phyloP scores from a whole-genome alignment of 2,329 filamentous ascomycete genomes.

The Penicillium sp. region DNA sequence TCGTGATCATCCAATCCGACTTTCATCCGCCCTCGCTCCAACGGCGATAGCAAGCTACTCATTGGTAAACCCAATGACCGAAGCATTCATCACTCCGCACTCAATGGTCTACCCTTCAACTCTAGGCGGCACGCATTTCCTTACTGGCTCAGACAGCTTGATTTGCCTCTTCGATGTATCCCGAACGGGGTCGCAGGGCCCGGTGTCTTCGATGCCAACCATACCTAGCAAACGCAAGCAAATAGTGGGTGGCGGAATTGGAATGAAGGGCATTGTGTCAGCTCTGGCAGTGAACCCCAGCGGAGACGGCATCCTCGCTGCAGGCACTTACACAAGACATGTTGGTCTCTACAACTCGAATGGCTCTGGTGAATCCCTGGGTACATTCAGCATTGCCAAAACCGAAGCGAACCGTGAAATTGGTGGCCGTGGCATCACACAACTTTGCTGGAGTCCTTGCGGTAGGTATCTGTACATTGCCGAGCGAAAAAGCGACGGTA shows the following conservation, averaged over 20 bases:
- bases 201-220: conserved; percentile 48
- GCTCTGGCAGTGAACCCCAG: conserved; percentile 50
- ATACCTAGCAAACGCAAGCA: conserved; percentile 53
- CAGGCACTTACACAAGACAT: conserved; percentile 59
- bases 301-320: conserved; percentile 54
- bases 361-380: conserved; percentile 52
- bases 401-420: conserved; percentile 41
- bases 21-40: conserved; percentile 57
- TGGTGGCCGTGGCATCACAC: conserved; percentile 56
- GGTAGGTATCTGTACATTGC: conserved; percentile 61
- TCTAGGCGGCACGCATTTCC: conserved; percentile 52
- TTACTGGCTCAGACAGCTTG: conserved; percentile 58
- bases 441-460: conserved; percentile 60
- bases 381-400: conserved; percentile 52
- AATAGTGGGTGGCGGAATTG: conserved; percentile 48
- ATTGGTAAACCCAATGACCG: conserved; percentile 56
- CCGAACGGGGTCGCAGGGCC: conserved; percentile 48
- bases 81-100: conserved; percentile 58
- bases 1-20: conserved; percentile 57
- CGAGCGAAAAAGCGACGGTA: conserved; percentile 58
- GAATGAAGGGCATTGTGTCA: conserved; percentile 59
- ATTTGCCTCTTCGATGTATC: conserved; percentile 60
- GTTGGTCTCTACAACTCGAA: conserved; percentile 58
- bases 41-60: conserved; percentile 55
- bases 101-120: conserved; percentile 55